Evolutionary conservation across 176 grass and related monocot genomes (phyloP).

Genomic region (Musa itinerans): DNA sequence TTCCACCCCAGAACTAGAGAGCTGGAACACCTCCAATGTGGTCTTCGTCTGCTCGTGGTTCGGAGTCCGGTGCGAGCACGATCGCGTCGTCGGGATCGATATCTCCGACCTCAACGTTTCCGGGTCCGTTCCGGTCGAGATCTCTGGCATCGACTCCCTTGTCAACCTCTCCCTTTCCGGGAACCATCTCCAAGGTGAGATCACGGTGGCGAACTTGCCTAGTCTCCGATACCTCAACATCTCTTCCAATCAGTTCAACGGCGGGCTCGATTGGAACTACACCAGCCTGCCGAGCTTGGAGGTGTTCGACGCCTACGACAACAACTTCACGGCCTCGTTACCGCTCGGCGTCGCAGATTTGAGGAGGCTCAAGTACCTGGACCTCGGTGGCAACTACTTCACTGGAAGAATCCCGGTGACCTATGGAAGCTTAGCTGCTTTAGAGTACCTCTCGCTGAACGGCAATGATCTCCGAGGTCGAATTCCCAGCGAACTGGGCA

Average conservation of each 20-base stretch:
- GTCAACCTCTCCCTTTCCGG: constrained; percentile 48
- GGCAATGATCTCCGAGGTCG: constrained; percentile 63
- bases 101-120: constrained; percentile 65
- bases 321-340: constrained; percentile 68
- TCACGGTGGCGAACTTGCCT: constrained; percentile 29
- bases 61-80: constrained; percentile 45
- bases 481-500: constrained; percentile 55
- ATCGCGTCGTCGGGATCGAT: constrained; percentile 49
- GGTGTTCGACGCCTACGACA: constrained; percentile 87
- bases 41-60: constrained; percentile 67
- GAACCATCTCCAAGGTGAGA: constrained; percentile 46
- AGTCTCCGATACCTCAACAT: constrained; percentile 50
- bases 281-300: constrained; percentile 41
- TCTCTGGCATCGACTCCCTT: constrained; percentile 40
- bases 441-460: constrained; percentile 87
- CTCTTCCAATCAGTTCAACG: constrained; percentile 54
- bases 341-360: constrained; percentile 37
- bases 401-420: constrained; percentile 38
- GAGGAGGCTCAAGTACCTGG: constrained; percentile 46
- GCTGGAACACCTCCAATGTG: constrained; percentile 36
- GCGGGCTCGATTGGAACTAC: constrained; percentile 56
- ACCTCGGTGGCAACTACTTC: constrained; percentile 92
- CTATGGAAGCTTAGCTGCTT: constrained; percentile 44
- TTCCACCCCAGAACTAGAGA: constrained; percentile 23
- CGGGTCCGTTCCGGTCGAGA: constrained; percentile 13